These are phyloP conservation scores for Dictyophora rubrovolvata DNA, from an alignment of 768 basidiomycete species.

Conservation along the genomic window DNA sequence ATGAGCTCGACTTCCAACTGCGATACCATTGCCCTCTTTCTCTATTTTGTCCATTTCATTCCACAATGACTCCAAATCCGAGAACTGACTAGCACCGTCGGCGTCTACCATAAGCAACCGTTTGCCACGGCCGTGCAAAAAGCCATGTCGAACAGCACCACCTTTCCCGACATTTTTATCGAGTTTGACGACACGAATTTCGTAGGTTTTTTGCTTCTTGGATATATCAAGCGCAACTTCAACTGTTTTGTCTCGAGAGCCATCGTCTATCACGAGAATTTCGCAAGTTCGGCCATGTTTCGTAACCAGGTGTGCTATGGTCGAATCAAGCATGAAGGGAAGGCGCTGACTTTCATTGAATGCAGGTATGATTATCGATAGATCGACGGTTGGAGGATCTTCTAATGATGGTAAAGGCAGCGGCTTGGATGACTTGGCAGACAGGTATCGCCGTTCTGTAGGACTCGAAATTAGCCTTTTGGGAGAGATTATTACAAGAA, in stretches of 20 bases:
- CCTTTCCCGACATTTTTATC: constrained; percentile 85
- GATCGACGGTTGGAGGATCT: constrained; percentile 43
- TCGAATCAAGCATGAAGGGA: constrained; percentile 71
- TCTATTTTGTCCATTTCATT: constrained; percentile 53
- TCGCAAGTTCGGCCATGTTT: constrained; percentile 50
- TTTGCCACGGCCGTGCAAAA: constrained; percentile 69
- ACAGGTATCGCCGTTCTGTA: constrained; percentile 64
- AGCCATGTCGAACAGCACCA: constrained; percentile 86
- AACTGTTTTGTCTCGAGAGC: constrained; percentile 69
- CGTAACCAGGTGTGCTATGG: constrained; percentile 53
- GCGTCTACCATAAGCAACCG: constrained; percentile 88
- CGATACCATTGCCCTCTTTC: constrained; percentile 50
- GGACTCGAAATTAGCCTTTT: constrained; percentile 47
- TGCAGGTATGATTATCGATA: constrained; percentile 81
- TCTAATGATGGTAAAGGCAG: constrained; percentile 50
- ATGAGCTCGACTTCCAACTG: constrained; percentile 83
- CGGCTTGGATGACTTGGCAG: constrained; percentile 42
- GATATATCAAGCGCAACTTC: constrained; percentile 56
- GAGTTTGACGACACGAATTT: constrained; percentile 71
- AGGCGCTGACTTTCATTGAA: constrained; percentile 74
- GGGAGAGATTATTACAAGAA: constrained; percentile 69
- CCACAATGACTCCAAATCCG: constrained; percentile 76
- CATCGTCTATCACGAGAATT: constrained; percentile 85
- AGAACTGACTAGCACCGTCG: constrained; percentile 84
- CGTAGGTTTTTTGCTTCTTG: constrained; percentile 36